Conservation (phyloP, 2,329 filamentous ascomycete genomes). For the Xylaria sp. region DNA sequence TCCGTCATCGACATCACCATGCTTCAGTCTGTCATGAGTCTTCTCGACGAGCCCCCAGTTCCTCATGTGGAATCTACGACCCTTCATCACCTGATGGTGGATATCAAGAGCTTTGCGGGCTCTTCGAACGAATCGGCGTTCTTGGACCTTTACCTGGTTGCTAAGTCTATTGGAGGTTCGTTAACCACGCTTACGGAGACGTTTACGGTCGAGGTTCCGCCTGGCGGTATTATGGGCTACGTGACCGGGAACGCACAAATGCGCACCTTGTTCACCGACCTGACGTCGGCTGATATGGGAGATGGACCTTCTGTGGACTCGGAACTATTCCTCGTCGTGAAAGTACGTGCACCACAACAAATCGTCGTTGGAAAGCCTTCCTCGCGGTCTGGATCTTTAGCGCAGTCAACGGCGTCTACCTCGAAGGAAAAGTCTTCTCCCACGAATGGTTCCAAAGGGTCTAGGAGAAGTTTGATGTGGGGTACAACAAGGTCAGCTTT, state of each 20-base stretch:
- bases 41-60: slow-evolving; percentile 76
- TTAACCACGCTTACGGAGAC: slow-evolving; percentile 72
- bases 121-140: slow-evolving; percentile 70
- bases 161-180: slow-evolving; percentile 59
- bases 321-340: slow-evolving; percentile 78
- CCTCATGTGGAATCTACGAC: slow-evolving; percentile 61
- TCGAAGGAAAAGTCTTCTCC: slow-evolving; percentile 48
- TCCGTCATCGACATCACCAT: slow-evolving; percentile 87
- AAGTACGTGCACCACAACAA: slow-evolving; percentile 60
- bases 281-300: slow-evolving; percentile 70
- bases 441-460: slow-evolving; percentile 46
- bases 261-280: slow-evolving; percentile 81
- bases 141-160: slow-evolving; percentile 71
- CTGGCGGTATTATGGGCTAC: slow-evolving; percentile 64
- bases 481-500: slow-evolving; percentile 51
- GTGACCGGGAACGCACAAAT: slow-evolving; percentile 62
- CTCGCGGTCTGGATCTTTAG: slow-evolving; percentile 47
- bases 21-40: slow-evolving; percentile 91
- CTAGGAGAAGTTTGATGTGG: slow-evolving; percentile 66
- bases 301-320: slow-evolving; percentile 57
- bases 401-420: slow-evolving; percentile 35
- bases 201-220: slow-evolving; percentile 71
- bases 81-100: slow-evolving; percentile 76
- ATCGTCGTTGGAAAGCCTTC: slow-evolving; percentile 42
- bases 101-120: slow-evolving; percentile 76